Evolutionary conservation across 305 asterid genomes (phyloP).

Genomic region (Monarda citriodora): DNA sequence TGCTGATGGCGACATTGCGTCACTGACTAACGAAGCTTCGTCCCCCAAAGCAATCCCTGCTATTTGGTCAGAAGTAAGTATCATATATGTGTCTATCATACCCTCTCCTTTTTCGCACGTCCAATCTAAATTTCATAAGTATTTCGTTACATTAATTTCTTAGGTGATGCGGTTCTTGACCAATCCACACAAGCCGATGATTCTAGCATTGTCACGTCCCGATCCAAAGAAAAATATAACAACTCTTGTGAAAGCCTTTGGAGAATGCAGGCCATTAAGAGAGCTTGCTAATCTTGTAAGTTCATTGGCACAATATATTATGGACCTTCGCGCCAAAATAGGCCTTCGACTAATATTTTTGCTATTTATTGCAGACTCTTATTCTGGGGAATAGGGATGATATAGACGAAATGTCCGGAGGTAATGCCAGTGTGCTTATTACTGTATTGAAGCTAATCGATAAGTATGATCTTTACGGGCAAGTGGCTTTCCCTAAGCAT

Average conservation of each 20-base stretch:
- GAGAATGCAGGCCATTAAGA: conserved; percentile 87
- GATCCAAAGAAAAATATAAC: conserved; percentile 93
- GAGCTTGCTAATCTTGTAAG: conserved; percentile 97
- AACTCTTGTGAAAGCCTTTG: conserved; percentile 88
- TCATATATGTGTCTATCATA: not conserved
- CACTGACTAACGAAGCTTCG: conserved; percentile 56
- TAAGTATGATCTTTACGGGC: conserved; percentile 90
- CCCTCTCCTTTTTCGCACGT: not conserved
- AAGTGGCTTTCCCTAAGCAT: conserved; percentile 94
- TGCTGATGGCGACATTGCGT: conserved; percentile 64
- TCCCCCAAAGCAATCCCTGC: conserved; percentile 72
- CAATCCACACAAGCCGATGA: conserved; percentile 98
- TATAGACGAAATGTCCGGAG: conserved; percentile 83
- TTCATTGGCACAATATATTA: not conserved
- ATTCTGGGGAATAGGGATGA: conserved; percentile 95
- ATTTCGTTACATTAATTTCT: conserved; percentile 2
- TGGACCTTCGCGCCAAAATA: not conserved
- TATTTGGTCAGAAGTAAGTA: conserved; percentile 85
- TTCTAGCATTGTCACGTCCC: conserved; percentile 91
- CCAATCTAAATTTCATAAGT: not conserved
- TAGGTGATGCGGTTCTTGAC: conserved; percentile 90
- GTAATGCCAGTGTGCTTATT: conserved; percentile 69
- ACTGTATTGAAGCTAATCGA: conserved; percentile 83
- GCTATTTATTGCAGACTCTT: conserved; percentile 56
- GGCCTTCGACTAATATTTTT: conserved; percentile 2